Percentiles rank a stretch among this genome's conserved stretches.
These are phyloP conservation scores for Thielaviopsis cerberus DNA, from an alignment of 2,329 filamentous ascomycete species.

Conservation along the genomic window DNA sequence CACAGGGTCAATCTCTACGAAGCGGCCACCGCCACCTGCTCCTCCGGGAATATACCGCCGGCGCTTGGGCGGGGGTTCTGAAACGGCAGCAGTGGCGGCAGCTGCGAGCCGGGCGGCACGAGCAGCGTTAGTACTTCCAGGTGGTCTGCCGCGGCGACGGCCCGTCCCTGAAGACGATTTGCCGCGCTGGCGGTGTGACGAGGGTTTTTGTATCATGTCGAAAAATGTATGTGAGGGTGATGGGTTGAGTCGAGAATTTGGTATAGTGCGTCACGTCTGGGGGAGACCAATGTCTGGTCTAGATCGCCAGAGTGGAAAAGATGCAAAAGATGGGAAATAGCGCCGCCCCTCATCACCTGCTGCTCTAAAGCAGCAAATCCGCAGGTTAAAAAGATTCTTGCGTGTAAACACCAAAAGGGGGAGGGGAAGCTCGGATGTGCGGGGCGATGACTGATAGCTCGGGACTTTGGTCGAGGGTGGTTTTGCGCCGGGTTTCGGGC, in stretches of 20 bases:
- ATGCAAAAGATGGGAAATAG: not conserved
- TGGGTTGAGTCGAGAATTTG: not conserved
- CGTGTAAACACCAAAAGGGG: too few relatives aligned
- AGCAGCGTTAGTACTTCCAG: slow-evolving; percentile 24
- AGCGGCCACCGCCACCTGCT: slow-evolving; percentile 68
- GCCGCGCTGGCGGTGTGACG: slow-evolving; percentile 19
- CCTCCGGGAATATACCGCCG: slow-evolving; percentile 71
- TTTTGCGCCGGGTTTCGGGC: too few relatives aligned
- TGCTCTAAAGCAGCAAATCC: not conserved
- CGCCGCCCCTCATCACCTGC: not conserved
- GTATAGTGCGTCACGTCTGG: not conserved
- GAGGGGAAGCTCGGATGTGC: not conserved
- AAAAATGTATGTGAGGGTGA: not conserved
- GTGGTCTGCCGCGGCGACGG: slow-evolving; percentile 29
- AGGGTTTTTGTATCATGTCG: slow-evolving; percentile 10
- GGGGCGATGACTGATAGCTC: not conserved
- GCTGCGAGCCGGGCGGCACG: slow-evolving; percentile 23
- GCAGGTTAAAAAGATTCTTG: not conserved
- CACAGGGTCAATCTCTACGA: slow-evolving; percentile 48
- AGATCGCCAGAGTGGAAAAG: not conserved
- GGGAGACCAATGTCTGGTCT: not conserved
- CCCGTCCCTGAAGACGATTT: slow-evolving; percentile 22
- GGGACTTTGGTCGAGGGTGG: not conserved
- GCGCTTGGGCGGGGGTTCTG: slow-evolving; percentile 50
- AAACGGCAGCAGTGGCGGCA: slow-evolving; percentile 16